A percentile compares a stretch with the other conserved stretches of the same genome.
phyloP scores from a whole-genome alignment of 768 basidiomycete species.

The Trametes cingulata region DNA sequence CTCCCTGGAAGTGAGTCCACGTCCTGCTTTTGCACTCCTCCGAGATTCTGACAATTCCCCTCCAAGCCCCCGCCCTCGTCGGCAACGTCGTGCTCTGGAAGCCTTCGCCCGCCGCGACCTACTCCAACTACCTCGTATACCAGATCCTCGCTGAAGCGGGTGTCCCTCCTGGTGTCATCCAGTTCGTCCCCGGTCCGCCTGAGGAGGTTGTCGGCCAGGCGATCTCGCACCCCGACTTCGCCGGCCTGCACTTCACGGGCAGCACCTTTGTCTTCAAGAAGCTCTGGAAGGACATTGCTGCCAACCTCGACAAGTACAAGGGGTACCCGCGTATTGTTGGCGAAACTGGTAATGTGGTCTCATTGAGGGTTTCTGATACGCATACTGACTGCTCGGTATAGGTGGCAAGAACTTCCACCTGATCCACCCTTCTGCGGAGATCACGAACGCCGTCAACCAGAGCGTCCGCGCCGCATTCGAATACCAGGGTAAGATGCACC shows the following conservation, averaged over 20 bases:
- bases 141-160: slow-evolving; percentile 94
- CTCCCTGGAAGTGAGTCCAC: slow-evolving; percentile 70
- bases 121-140: slow-evolving; percentile 91
- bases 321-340: slow-evolving; percentile 95
- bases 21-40: not conserved
- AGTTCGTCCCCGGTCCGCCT: slow-evolving; percentile 92
- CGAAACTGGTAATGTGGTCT: slow-evolving; percentile 63
- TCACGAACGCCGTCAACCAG: slow-evolving; percentile 89
- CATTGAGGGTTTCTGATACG: not conserved
- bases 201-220: slow-evolving; percentile 83
- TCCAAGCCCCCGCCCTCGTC: slow-evolving; percentile 80
- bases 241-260: slow-evolving; percentile 94
- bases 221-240: slow-evolving; percentile 76
- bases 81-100: slow-evolving; percentile 98
- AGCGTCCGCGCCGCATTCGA: slow-evolving; percentile 89
- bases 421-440: slow-evolving; percentile 83
- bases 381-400: not conserved
- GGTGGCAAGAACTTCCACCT: slow-evolving; percentile 98
- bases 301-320: slow-evolving; percentile 84
- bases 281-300: slow-evolving; percentile 94
- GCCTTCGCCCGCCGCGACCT: slow-evolving; percentile 92
- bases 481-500: slow-evolving; percentile 72
- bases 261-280: slow-evolving; percentile 93
- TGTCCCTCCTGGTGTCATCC: slow-evolving; percentile 91
- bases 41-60: too few species aligned